These are phyloP conservation scores for Oryza coarctata DNA, from an alignment of 176 grass and related monocot genomes.

Conservation along the genomic window DNA sequence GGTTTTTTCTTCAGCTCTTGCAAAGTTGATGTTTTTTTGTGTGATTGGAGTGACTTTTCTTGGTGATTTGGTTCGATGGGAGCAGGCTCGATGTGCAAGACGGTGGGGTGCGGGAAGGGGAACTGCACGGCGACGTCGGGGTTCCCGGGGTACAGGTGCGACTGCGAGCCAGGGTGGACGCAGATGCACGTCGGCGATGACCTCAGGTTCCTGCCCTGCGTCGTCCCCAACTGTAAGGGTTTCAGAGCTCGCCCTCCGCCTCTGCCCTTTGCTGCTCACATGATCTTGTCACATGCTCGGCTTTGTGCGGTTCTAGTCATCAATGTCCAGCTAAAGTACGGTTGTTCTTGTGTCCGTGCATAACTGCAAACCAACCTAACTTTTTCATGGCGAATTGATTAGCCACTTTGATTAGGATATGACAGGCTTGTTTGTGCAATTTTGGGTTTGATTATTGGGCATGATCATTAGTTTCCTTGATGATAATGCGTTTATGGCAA, in stretches of 20 bases:
- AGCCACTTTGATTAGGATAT: not conserved
- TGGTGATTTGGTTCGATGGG: not conserved
- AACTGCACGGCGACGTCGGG: slow-evolving; percentile 52
- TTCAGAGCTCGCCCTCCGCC: not conserved
- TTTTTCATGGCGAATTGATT: not conserved
- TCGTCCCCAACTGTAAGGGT: slow-evolving; percentile 87
- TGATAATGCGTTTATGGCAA: not conserved
- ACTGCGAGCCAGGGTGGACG: slow-evolving; percentile 73
- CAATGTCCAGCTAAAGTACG: slow-evolving; percentile 2
- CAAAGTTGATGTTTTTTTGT: not conserved
- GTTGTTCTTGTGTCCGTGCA: not conserved
- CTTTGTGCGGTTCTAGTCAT: not conserved
- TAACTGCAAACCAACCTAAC: slow-evolving; percentile 18
- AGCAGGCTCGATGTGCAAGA: slow-evolving; percentile 61
- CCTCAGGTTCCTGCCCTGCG: slow-evolving; percentile 73
- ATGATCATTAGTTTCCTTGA: not conserved
- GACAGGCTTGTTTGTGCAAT: not conserved
- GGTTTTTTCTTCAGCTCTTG: not conserved
- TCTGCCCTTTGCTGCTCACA: not conserved
- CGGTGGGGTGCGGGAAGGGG: slow-evolving; percentile 72
- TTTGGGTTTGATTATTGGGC: not conserved
- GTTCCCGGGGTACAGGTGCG: slow-evolving; percentile 58
- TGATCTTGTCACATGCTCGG: not conserved
- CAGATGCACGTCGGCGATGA: slow-evolving; percentile 68
- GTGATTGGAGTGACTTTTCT: not conserved